These are phyloP conservation scores for Morella rubra DNA, from an alignment of 306 rosid genomes.

Conservation along the genomic window DNA sequence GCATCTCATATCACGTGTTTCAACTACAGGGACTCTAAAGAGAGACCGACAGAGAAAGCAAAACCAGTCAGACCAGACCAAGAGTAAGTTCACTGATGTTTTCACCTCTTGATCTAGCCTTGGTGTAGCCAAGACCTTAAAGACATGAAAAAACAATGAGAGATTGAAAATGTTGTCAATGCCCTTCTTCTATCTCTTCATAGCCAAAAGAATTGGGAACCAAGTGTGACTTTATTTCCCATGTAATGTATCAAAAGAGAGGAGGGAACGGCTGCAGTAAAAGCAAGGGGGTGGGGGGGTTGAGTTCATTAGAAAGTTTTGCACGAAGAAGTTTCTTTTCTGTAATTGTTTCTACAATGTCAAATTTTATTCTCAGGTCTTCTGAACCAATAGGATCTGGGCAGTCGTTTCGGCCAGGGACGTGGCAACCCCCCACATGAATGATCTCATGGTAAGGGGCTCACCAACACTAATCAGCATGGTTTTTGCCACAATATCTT, in stretches of 20 bases:
- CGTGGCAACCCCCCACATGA: conserved; percentile 97
- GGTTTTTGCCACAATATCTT: not conserved
- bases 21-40: conserved; percentile 48
- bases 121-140: conserved; percentile 9
- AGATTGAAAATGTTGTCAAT: conserved; percentile 1
- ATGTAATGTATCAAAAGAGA: not conserved
- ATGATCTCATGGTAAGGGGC: conserved; percentile 1
- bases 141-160: conserved; percentile 5
- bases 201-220: not conserved
- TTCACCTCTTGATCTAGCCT: not conserved
- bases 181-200: not conserved
- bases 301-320: too few species aligned
- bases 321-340: too few species aligned
- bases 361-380: conserved; percentile 48
- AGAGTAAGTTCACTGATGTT: conserved; percentile 47
- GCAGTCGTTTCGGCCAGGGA: conserved; percentile 67
- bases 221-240: conserved; percentile 10
- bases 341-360: not conserved
- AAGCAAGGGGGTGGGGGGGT: not conserved
- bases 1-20: conserved; percentile 22
- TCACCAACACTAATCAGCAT: conserved; percentile 24
- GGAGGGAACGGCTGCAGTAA: not conserved
- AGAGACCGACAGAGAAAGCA: conserved; percentile 37
- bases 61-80: conserved; percentile 30
- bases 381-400: conserved; percentile 83